Evolutionary conservation across 2,329 filamentous ascomycete species (phyloP).

Genomic region (Seiridium cupressi): DNA sequence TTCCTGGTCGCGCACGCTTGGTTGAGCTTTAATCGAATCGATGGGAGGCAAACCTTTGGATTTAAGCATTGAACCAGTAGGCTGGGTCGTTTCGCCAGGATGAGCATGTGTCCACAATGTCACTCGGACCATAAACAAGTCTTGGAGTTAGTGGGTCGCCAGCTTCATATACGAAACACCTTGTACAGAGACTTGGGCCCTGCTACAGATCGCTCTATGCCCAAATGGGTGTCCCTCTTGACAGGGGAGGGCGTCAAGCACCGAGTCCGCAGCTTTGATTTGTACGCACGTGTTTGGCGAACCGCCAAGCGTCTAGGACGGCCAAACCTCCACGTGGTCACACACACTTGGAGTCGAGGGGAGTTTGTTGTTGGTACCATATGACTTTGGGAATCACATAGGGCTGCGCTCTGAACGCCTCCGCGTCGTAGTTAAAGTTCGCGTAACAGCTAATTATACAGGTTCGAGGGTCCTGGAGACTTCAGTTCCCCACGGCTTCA

Average conservation of each 20-base stretch:
- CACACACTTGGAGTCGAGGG: not conserved
- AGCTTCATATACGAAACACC: not conserved
- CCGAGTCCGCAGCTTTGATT: not conserved
- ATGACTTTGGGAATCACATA: not conserved
- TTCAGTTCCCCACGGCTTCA: too few relatives aligned
- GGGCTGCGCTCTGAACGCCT: too few relatives aligned
- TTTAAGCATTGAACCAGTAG: not conserved
- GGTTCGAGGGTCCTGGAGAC: too few relatives aligned
- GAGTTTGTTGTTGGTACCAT: not conserved
- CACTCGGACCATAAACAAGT: not conserved
- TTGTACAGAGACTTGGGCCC: not conserved
- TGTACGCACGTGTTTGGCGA: not conserved
- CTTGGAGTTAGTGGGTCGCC: not conserved
- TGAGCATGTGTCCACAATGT: not conserved
- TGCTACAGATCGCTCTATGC: not conserved
- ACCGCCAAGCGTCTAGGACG: not conserved
- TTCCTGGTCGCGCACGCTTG: not conserved
- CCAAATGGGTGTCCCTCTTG: not conserved
- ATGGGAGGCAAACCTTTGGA: not conserved
- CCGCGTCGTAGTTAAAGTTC: too few relatives aligned
- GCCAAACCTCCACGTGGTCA: not conserved
- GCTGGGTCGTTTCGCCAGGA: not conserved
- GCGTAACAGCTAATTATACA: too few relatives aligned
- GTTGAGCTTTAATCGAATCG: not conserved
- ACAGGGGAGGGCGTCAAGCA: not conserved